phyloP scores from a whole-genome alignment of 352 stramenopile genomes.

The Globisporangium radiosum region DNA sequence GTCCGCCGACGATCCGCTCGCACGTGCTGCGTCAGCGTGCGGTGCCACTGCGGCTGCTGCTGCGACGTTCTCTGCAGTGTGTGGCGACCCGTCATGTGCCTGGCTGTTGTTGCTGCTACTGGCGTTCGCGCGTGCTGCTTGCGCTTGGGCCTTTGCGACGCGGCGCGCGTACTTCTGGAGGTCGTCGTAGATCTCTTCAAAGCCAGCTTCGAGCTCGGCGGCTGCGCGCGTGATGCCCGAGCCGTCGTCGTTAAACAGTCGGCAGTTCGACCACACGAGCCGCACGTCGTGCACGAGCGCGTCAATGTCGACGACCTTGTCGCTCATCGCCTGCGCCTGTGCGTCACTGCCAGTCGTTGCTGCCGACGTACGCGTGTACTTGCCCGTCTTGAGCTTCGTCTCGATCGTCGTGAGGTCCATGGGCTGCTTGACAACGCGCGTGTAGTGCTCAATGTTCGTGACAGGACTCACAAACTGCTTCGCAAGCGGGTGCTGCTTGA shows the following conservation, averaged over 20 bases:
- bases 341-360: slow-evolving; percentile 3
- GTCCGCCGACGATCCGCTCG: too few relatives aligned
- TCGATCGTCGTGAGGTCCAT: slow-evolving; percentile 79
- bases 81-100: too few relatives aligned
- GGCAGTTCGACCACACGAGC: slow-evolving; percentile 82
- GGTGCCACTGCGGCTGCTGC: too few relatives aligned
- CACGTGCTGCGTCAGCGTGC: too few relatives aligned
- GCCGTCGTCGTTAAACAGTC: slow-evolving; percentile 79
- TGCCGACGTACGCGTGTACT: slow-evolving; percentile 32
- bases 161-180: slow-evolving; percentile 23
- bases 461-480: slow-evolving; percentile 74
- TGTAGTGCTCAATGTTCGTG: slow-evolving; percentile 71
- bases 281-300: slow-evolving; percentile 69
- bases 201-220: slow-evolving; percentile 54
- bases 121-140: too few relatives aligned
- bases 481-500: slow-evolving; percentile 71
- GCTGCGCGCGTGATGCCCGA: slow-evolving; percentile 72
- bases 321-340: slow-evolving; percentile 1
- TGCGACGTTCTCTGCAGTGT: too few relatives aligned
- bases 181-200: slow-evolving; percentile 54
- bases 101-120: too few relatives aligned
- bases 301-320: slow-evolving; percentile 37
- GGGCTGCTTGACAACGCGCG: slow-evolving; percentile 66
- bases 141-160: too few relatives aligned
- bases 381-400: slow-evolving; percentile 49